Conservation (phyloP, 768 basidiomycete genomes). For the Infundibulicybe gibba region DNA sequence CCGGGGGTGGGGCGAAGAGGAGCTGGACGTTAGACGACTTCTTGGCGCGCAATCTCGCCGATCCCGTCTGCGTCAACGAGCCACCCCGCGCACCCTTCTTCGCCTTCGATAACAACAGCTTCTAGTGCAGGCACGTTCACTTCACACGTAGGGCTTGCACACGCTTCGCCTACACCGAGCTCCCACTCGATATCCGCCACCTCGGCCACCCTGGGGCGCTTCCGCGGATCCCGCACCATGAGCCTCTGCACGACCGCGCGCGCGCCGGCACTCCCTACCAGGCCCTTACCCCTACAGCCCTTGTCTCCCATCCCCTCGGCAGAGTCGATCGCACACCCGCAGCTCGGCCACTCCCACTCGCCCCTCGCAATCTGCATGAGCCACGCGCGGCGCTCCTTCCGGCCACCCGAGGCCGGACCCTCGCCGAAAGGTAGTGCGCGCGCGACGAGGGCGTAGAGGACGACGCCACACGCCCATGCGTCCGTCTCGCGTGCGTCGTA, state of each 20-base stretch:
- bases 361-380: slow-evolving; percentile 79
- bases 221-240: slow-evolving; percentile 66
- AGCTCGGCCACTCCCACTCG: slow-evolving; percentile 69
- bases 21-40: slow-evolving; percentile 18
- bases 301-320: slow-evolving; percentile 11
- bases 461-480: slow-evolving; percentile 89
- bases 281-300: slow-evolving; percentile 18
- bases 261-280: slow-evolving; percentile 41
- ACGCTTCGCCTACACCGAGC: background rate
- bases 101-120: slow-evolving; percentile 14
- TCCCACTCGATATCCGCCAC: slow-evolving; percentile 57
- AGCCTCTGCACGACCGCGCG: slow-evolving; percentile 54
- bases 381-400: slow-evolving; percentile 47
- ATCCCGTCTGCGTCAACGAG: slow-evolving; percentile 25
- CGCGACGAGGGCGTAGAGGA: slow-evolving; percentile 72
- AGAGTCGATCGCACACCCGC: slow-evolving; percentile 3
- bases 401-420: slow-evolving; percentile 22
- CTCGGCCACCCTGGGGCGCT: slow-evolving; percentile 57
- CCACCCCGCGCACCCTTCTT: slow-evolving; percentile 18
- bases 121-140: slow-evolving; percentile 10
- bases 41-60: slow-evolving; percentile 22
- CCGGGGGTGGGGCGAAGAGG: too few species aligned
- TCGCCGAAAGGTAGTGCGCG: slow-evolving; percentile 75
- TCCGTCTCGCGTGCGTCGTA: slow-evolving; percentile 88
- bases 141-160: slow-evolving; percentile 5